A percentile compares a stretch with the other conserved stretches of the same genome.
phyloP scores from a whole-genome alignment of 2,329 filamentous ascomycete species.

The Aureobasidium musti region DNA sequence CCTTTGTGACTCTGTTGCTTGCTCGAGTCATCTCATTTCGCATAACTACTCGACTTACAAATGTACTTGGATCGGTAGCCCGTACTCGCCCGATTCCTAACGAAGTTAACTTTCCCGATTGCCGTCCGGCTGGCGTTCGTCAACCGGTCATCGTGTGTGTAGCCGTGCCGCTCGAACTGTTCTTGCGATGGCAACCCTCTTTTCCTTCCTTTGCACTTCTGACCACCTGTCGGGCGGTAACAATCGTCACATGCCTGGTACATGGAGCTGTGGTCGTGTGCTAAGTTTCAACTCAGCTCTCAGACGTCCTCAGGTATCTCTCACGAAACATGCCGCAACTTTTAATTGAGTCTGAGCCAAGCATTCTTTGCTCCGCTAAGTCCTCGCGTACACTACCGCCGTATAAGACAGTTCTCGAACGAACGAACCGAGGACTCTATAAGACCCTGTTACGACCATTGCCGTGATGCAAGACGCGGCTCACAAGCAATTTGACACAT shows the following conservation, averaged over 20 bases:
- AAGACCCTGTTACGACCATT: neutral
- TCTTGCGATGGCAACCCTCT: slow-evolving; percentile 2
- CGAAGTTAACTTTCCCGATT: neutral
- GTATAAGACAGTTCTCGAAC: neutral
- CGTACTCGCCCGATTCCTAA: slow-evolving; percentile 1
- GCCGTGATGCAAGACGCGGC: slow-evolving; percentile 16
- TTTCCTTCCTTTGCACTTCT: neutral
- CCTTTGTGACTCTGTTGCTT: neutral
- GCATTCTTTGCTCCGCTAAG: slow-evolving; percentile 2
- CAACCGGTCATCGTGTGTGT: neutral
- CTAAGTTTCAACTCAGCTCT: neutral
- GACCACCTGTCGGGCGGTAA: neutral
- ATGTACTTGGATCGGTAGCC: neutral
- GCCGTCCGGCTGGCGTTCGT: slow-evolving; percentile 24
- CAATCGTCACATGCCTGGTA: neutral
- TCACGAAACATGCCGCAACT: neutral
- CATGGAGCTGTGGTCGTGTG: neutral
- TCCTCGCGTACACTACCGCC: neutral
- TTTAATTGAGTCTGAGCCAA: neutral
- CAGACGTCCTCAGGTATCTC: neutral
- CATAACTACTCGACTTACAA: neutral
- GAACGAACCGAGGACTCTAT: neutral
- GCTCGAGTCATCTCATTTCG: slow-evolving; percentile 1
- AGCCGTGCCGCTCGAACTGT: slow-evolving; percentile 20
- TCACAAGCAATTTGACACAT: neutral